Base-by-base conservation (phyloP, 495 filamentous ascomycete genomes). In the Tetracladium marchalianum region DNA sequence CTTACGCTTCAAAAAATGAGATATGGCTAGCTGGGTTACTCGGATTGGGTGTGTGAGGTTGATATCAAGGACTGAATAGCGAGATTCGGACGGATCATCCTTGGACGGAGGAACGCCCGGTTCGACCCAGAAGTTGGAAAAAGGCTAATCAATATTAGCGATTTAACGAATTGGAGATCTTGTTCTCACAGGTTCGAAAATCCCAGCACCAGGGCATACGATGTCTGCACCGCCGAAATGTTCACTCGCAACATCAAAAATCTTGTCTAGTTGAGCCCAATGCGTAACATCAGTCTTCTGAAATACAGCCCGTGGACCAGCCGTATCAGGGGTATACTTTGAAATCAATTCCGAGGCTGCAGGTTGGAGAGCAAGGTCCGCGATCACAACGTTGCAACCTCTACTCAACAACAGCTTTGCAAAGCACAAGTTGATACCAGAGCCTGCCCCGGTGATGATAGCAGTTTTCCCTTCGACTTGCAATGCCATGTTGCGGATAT, bases 391-490 rank as follows among this genome's bases (percentile, higher is more conserved):
- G 54, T 79, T 82, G 66, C 78, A 83, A 35, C 69, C 70, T 49
- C 68, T 70, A 39, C 66, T 61, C 33, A 83, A 64, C 18, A 84
- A 69, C 11, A 77, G 53, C 34, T 66, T 62, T 22, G 86, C 82
- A n/a, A 86, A 72, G 0, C 81, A 80, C 33, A 85, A 70, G 32
- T 81, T 81, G 46, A 87, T 78, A 11, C 85, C 84, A 1, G 75
- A 80, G 11, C 80, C 81, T 22, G 78, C 86, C 37, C 85, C 86
- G 1, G 85, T 90, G 56, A 90, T 84, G 24, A 90, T 66, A 31
- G 85, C 84, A 11, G 75, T 81, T 54, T 72, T 72, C 27, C 56
- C 57, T 16, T 31, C 11, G 8, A 54, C 51, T 6, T 48, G 39
- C 39, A 57, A 45, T 2, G 55, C 51, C 55, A 57, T 52, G 19